A percentile compares a stretch with the other conserved stretches of the same genome.
Evolutionary conservation across 371 early-diverging fungal species (phyloP).

Genomic region (Apophysomyces sp.): DNA sequence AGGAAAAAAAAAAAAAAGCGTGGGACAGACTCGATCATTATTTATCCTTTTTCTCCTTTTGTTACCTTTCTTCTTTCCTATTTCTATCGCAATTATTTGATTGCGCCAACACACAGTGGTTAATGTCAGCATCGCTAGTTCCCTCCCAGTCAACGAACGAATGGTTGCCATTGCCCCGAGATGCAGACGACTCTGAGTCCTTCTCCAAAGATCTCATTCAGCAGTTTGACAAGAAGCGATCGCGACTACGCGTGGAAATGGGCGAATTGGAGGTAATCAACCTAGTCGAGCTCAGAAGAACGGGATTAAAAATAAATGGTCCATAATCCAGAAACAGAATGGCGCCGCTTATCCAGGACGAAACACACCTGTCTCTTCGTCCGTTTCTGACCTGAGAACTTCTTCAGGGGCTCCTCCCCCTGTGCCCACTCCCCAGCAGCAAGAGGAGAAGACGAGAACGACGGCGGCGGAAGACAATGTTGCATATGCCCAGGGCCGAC

Average conservation of each 20-base stretch:
- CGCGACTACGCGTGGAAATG: conserved; percentile 34
- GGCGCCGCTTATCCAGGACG: not conserved
- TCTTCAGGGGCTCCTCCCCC: conserved; percentile 1
- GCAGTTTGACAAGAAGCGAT: conserved; percentile 38
- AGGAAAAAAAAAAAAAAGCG: conserved; percentile 6
- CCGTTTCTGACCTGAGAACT: not conserved
- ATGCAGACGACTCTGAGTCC: conserved; percentile 19
- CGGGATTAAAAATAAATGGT: not conserved
- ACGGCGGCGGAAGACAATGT: not conserved
- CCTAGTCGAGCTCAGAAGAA: not conserved
- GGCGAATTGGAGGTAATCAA: conserved; percentile 25
- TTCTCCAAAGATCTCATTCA: conserved; percentile 39
- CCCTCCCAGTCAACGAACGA: not conserved
- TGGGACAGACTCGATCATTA: not conserved
- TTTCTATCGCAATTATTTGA: not conserved
- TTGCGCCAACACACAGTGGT: not conserved
- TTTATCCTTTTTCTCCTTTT: not conserved
- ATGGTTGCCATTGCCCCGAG: conserved; percentile 8
- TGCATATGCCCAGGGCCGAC: not conserved
- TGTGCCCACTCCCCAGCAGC: not conserved
- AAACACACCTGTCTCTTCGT: not conserved
- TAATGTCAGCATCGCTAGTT: conserved; percentile 1
- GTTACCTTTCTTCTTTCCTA: not conserved
- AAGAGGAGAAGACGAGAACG: not conserved
- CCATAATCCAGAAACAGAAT: not conserved